Base-by-base conservation (phyloP, 2,329 filamentous ascomycete genomes). In the Aspergillus brunneoviolaceus region DNA sequence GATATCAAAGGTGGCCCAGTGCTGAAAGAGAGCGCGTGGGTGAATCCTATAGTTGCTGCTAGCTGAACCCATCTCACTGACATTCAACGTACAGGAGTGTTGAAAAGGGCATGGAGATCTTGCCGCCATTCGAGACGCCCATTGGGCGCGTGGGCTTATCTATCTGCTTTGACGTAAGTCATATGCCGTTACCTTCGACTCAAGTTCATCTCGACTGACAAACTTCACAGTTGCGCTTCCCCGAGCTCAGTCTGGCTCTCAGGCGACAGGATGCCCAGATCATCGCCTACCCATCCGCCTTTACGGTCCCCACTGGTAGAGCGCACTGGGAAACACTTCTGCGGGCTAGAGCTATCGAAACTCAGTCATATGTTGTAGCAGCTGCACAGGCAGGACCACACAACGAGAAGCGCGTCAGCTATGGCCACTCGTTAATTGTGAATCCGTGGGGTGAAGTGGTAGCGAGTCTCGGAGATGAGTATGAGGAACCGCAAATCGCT, bases 271-370 rank as follows among this genome's bases (percentile, higher is more conserved):
- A 84, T 23, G 91, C 92, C 1, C 87, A 96, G 63, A 80, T 96
- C 56, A 80, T 97, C 53, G 87, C 91, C 0, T 97, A 94, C 71
- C 94, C 94, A 0, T 94, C 90, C 5, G 94, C 94, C 4, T 98
- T 97, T 72, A 96, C 93, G 0, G 84, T 96, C 0, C 87, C 89
- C 1, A 97, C 94, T 0, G 94, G 94, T 0, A 82, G 81, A 59
- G 90, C 90, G 1, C 94, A 97, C 77, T 98, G 94, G 94, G 87
- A 92, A 70, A 81, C 86, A 2, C 78, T 98, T 5, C 80, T 97
- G 14, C 82, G 90, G 29, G 87, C 91, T 3, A 82, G 94, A 51
- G 94, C 94, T 10, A 91, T 97, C 61, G 94, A 97, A 80, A 92
- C 89, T 19, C 90, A 97, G 77, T 87, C 87, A 58, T 98, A 91